These are phyloP conservation scores for Penicillium verrucosum DNA, from an alignment of 2,329 filamentous ascomycete species.

Conservation along the genomic window DNA sequence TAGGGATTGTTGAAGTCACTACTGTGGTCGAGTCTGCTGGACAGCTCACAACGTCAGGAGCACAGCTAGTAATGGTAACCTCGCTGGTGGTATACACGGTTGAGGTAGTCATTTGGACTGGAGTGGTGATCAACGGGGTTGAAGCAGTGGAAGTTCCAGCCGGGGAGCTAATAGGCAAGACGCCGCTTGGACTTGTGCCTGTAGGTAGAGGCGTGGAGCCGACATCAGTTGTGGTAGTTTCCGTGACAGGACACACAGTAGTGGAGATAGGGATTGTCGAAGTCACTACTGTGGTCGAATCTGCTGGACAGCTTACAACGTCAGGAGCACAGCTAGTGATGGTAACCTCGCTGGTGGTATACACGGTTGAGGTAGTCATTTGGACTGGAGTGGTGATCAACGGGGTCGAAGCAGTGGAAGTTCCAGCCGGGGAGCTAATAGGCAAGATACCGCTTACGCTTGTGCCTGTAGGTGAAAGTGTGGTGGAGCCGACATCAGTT, in stretches of 20 bases:
- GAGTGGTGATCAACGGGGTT: too few relatives aligned
- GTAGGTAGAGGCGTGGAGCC: not conserved
- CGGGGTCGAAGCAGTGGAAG: too few relatives aligned
- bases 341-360: slow-evolving; percentile 35
- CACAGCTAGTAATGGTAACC: slow-evolving; percentile 41
- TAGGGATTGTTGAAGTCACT: slow-evolving; percentile 48
- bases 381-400: not conserved
- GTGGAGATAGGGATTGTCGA: slow-evolving; percentile 38
- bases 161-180: not conserved
- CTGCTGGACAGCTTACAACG: slow-evolving; percentile 50
- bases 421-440: not conserved
- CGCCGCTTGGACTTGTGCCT: not conserved
- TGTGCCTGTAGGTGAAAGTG: not conserved
- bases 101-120: slow-evolving; percentile 29
- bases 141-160: not conserved
- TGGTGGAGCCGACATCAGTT: not conserved
- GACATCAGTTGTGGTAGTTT: not conserved
- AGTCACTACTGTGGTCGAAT: slow-evolving; percentile 50
- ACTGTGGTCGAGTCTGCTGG: slow-evolving; percentile 49
- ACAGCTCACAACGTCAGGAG: slow-evolving; percentile 47
- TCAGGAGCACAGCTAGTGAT: slow-evolving; percentile 41
- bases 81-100: slow-evolving; percentile 38
- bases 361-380: slow-evolving; percentile 37
- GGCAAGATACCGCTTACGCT: not conserved
- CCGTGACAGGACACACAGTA: not conserved